phyloP scores from a whole-genome alignment of 2,329 filamentous ascomycete genomes.

The Alternaria gansuensis region DNA sequence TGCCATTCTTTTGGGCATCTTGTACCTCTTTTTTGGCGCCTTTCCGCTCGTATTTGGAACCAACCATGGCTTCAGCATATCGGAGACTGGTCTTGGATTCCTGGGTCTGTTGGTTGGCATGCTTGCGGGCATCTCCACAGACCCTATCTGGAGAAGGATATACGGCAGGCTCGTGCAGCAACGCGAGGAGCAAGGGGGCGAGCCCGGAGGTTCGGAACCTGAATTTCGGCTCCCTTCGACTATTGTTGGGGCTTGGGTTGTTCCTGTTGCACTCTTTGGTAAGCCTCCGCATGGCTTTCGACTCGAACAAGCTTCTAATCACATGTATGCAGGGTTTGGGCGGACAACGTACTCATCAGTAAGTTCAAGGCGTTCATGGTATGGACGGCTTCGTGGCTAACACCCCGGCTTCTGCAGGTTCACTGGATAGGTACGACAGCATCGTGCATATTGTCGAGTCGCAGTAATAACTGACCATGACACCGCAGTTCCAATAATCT shows the following conservation, averaged over 20 bases:
- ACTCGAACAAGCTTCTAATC: conserved; percentile 42
- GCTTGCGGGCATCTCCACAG: conserved; percentile 67
- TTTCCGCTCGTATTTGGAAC: conserved; percentile 81
- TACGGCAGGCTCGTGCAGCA: conserved; percentile 66
- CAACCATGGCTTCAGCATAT: conserved; percentile 79
- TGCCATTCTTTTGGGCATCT: conserved; percentile 82
- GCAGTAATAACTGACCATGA: conserved; percentile 47
- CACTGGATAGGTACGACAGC: conserved; percentile 60
- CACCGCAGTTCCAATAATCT: conserved; percentile 60
- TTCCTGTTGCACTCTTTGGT: conserved; percentile 84
- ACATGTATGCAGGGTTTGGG: conserved; percentile 67
- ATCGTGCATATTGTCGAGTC: conserved; percentile 32
- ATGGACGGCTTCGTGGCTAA: conserved; percentile 46
- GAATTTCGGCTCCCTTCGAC: conserved; percentile 83
- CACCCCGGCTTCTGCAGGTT: conserved; percentile 52
- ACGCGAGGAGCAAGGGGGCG: conserved; percentile 62
- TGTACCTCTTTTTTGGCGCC: conserved; percentile 92
- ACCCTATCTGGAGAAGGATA: conserved; percentile 72
- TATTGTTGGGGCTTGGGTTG: conserved; percentile 73
- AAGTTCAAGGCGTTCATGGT: conserved; percentile 70
- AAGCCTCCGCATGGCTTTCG: conserved; percentile 42
- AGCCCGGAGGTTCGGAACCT: conserved; percentile 73
- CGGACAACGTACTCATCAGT: conserved; percentile 81
- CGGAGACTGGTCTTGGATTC: conserved; percentile 82
- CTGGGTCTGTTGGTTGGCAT: conserved; percentile 71